Evolutionary conservation across 2,329 filamentous ascomycete species (phyloP), one percentile per base, ranked within the genome.

Genomic region (Tothia fuscella): DNA sequence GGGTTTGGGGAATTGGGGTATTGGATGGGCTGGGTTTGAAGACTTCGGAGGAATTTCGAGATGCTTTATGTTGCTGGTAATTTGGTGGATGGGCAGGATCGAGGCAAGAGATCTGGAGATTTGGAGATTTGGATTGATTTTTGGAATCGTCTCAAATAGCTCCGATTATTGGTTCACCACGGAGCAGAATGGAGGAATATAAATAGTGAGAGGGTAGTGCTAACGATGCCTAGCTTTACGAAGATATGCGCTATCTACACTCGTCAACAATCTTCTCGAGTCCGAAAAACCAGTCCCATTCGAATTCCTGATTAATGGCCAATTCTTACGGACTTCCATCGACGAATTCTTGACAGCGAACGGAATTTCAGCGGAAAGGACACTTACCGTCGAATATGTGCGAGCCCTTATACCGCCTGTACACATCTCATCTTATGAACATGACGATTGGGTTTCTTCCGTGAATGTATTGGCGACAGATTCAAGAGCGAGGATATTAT

Each of bases 281-380:
- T 70, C 65, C 44, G 66, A 70, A 41, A 71, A 70, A 51, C 77
- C 83, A 10, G 72, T 88, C 35, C 85, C 85, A 14, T 81, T 98
- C 63, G 91, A 98, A 63, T 96, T 98, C 66, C 74, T 98, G 52
- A 80, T 93, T 64, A 91, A 95, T 61, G 91, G 91, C 60, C 80
- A 82, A 55, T 95, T 93, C 62, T 74, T 98, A 39, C 81, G 84
- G 47, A 83, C 87, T 20, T 86, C 84, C 14, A 76, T 98, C 50
- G 85, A 94, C 58, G 84, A 95, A 55, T 94, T 93, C 63, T 76
- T 98, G 46, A 79, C 79, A 13, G 70, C 78, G 47, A 83, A 91
- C 55, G 89, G 89, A 38, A 79, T 96, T 47, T 94, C 86, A 16
- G 76, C 86, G 31, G 91, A 98, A 67, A 82, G 80, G 4, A 89